Evolutionary conservation across 2,329 filamentous ascomycete species (phyloP).

Genomic region (Aulographum hederae): DNA sequence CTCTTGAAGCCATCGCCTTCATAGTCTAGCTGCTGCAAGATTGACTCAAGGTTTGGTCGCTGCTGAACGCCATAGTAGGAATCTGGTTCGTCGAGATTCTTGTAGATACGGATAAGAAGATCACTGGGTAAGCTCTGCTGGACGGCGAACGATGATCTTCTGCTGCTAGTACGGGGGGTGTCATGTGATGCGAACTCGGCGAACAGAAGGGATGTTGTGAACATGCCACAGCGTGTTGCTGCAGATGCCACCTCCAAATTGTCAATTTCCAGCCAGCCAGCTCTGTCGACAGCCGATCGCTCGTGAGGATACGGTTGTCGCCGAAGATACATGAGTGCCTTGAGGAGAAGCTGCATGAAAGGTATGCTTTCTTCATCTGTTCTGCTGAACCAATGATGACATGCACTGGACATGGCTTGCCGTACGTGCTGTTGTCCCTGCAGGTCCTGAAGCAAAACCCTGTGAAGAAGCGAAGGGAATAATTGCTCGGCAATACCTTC

Average conservation of each 20-base stretch:
- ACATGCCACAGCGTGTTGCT: slow-evolving; percentile 64
- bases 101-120: slow-evolving; percentile 66
- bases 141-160: slow-evolving; percentile 42
- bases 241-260: slow-evolving; percentile 50
- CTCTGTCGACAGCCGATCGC: slow-evolving; percentile 57
- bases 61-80: slow-evolving; percentile 85
- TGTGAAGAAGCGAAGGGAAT: slow-evolving; percentile 71
- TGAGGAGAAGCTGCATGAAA: slow-evolving; percentile 56
- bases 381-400: slow-evolving; percentile 44
- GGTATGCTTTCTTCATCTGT: slow-evolving; percentile 29
- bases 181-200: slow-evolving; percentile 46
- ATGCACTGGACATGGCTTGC: slow-evolving; percentile 39
- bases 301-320: slow-evolving; percentile 62
- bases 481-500: slow-evolving; percentile 52
- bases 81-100: slow-evolving; percentile 88
- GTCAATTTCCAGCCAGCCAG: slow-evolving; percentile 75
- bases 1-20: slow-evolving; percentile 77
- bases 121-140: slow-evolving; percentile 38
- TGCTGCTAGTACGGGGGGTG: slow-evolving; percentile 31
- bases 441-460: slow-evolving; percentile 50
- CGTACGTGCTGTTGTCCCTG: slow-evolving; percentile 2
- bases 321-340: slow-evolving; percentile 72
- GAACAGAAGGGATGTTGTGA: slow-evolving; percentile 70
- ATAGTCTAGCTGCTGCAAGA: slow-evolving; percentile 71
- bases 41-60: slow-evolving; percentile 54